These are phyloP conservation scores for Cordyceps javanica DNA, from an alignment of 2,329 filamentous ascomycete species.

Conservation along the genomic window DNA sequence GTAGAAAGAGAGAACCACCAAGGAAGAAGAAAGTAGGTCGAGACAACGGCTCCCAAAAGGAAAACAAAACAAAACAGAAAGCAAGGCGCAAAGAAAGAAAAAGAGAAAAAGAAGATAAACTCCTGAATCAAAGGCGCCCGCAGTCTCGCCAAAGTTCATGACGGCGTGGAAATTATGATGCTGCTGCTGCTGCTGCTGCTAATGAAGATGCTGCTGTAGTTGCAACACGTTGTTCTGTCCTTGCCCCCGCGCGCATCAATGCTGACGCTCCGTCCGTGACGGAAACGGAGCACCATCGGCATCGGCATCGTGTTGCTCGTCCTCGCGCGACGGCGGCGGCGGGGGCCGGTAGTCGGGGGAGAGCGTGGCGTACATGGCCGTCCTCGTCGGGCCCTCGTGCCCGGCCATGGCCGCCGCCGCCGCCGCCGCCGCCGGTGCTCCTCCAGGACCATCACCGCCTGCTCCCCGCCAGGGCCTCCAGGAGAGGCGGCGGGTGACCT, in stretches of 20 bases:
- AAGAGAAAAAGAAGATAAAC: background rate
- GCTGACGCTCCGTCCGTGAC: too few species aligned
- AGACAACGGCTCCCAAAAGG: too few species aligned
- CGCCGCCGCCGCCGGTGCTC: too few species aligned
- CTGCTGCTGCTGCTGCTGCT: background rate
- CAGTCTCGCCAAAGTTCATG: background rate
- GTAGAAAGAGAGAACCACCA: too few species aligned
- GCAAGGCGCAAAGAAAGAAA: background rate
- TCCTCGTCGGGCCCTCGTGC: slow-evolving; percentile 10
- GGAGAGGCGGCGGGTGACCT: slow-evolving; percentile 19
- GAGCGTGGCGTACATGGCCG: slow-evolving; percentile 27
- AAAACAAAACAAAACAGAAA: too few species aligned
- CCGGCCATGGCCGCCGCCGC: too few species aligned
- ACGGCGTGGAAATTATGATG: background rate
- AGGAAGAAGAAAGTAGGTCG: too few species aligned
- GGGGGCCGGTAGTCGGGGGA: background rate
- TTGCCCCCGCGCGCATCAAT: background rate
- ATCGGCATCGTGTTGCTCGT: slow-evolving; percentile 18
- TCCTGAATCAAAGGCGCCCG: background rate
- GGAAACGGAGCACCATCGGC: background rate
- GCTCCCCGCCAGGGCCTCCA: slow-evolving; percentile 8
- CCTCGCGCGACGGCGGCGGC: too few species aligned
- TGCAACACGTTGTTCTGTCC: background rate
- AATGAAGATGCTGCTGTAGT: background rate
- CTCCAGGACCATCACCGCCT: too few species aligned